These are phyloP conservation scores for Chamaecrista fasciculata DNA, from an alignment of 306 rosid species.

Conservation along the genomic window DNA sequence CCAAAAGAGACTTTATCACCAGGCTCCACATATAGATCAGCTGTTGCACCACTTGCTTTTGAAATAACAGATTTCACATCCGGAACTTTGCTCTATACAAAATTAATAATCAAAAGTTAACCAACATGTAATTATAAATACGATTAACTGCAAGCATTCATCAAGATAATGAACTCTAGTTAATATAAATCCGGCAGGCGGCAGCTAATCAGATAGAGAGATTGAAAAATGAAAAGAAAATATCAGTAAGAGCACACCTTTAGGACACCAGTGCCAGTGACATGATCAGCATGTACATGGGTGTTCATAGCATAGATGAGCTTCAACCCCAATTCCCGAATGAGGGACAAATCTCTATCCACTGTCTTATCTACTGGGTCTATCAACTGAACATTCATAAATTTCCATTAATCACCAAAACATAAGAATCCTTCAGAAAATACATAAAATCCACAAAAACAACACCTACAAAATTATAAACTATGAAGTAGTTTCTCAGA, in stretches of 20 bases:
- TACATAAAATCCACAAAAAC: conserved; percentile 25
- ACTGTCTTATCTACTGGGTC: conserved; percentile 93
- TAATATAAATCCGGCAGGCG: not conserved
- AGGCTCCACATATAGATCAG: conserved; percentile 58
- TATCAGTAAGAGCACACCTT: conserved; percentile 52
- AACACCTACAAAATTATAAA: not conserved
- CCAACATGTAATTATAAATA: conserved; percentile 1
- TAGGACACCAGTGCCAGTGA: conserved; percentile 86
- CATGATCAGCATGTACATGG: conserved; percentile 99
- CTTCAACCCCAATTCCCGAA: conserved; percentile 68
- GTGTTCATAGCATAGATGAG: conserved; percentile 86
- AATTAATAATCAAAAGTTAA: conserved; percentile 19
- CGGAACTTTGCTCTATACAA: conserved; percentile 61
- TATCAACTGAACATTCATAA: conserved; percentile 62
- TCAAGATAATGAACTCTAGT: not conserved
- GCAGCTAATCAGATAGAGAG: not conserved
- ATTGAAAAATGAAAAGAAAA: not conserved
- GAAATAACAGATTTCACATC: conserved; percentile 81
- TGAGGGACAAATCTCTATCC: conserved; percentile 79
- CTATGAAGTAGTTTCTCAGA: no score
- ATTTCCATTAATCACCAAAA: not conserved
- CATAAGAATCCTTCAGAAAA: conserved; percentile 16
- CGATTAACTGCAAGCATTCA: not conserved
- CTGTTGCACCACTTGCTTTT: conserved; percentile 75
- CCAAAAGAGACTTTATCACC: conserved; percentile 71